Percentiles rank a stretch among this genome's conserved stretches.
Evolutionary conservation across 768 basidiomycete species (phyloP).

Genomic region (Russula sp.): DNA sequence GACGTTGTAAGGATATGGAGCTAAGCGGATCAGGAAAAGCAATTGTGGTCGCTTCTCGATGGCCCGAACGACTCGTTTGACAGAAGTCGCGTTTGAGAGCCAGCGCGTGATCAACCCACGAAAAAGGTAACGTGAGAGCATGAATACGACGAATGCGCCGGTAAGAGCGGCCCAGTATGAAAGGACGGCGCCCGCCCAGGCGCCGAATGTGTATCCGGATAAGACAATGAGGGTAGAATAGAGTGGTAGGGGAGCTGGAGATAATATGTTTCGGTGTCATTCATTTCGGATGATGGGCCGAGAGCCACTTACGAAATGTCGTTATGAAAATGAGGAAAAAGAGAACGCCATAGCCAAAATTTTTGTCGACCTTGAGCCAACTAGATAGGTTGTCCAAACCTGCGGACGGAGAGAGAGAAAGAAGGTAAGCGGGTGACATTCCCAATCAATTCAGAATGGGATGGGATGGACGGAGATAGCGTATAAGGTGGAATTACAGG

Average conservation of each 20-base stretch:
- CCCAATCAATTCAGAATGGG: conserved; percentile 7
- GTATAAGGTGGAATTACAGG: conserved; percentile 1
- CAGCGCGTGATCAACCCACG: conserved; percentile 64
- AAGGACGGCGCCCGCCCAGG: conserved; percentile 76
- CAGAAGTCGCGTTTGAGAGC: conserved; percentile 60
- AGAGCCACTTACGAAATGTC: conserved; percentile 63
- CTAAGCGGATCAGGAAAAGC: conserved; percentile 85
- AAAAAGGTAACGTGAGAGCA: conserved; percentile 66
- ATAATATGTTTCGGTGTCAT: conserved; percentile 7
- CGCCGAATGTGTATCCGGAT: conserved; percentile 86
- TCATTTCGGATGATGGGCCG: conserved; percentile 18
- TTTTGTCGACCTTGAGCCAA: conserved; percentile 65
- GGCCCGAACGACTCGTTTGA: conserved; percentile 77
- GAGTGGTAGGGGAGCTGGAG: conserved; percentile 75
- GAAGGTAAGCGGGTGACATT: conserved; percentile 13
- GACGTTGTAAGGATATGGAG: conserved; percentile 91
- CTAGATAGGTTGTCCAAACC: conserved; percentile 77
- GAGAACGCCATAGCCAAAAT: conserved; percentile 70
- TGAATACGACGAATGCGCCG: conserved; percentile 80
- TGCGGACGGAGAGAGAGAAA: conserved; percentile 28
- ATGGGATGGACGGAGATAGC: conserved; percentile 20
- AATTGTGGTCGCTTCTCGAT: conserved; percentile 84
- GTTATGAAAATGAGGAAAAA: conserved; percentile 80
- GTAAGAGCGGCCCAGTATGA: conserved; percentile 81
- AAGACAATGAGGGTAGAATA: conserved; percentile 92